Conservation (phyloP, 225 moss, liverwort and hornwort species). For the Pseudisothecium myosuroides region DNA sequence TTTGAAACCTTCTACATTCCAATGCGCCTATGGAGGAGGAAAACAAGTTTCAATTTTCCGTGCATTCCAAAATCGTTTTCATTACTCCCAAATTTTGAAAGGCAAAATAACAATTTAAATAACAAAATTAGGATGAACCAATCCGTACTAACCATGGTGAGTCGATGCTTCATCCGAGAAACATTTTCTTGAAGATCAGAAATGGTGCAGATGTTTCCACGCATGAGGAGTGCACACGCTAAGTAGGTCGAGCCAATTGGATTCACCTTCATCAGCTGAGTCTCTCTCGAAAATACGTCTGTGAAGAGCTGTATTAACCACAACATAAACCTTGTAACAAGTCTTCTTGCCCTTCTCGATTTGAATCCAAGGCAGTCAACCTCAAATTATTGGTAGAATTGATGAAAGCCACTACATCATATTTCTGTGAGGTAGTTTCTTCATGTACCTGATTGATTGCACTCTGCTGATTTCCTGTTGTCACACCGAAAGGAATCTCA, state of each 20-base stretch:
- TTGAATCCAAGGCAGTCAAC: background rate
- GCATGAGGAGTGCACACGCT: conserved; percentile 83
- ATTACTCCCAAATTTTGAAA: background rate
- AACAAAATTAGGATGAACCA: background rate
- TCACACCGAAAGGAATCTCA: background rate
- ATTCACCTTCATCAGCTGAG: conserved; percentile 74
- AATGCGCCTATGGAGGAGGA: conserved; percentile 46
- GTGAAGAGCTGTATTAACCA: conserved; percentile 49
- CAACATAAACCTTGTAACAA: background rate
- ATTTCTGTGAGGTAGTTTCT: background rate
- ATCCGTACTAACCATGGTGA: conserved; percentile 51
- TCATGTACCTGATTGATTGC: conserved; percentile 37
- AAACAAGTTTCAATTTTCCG: background rate
- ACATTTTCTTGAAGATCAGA: conserved; percentile 80
- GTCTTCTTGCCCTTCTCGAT: background rate
- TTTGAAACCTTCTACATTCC: conserved; percentile 91
- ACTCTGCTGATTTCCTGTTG: conserved; percentile 34
- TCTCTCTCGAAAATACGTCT: conserved; percentile 66
- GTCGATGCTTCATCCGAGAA: conserved; percentile 51
- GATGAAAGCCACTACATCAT: background rate
- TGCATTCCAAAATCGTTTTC: background rate
- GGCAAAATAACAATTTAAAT: background rate
- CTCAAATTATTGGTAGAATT: background rate
- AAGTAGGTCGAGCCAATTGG: conserved; percentile 74
- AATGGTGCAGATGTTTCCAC: conserved; percentile 68